Base-by-base conservation (phyloP, 306 rosid species). In the Prunus mongolica region DNA sequence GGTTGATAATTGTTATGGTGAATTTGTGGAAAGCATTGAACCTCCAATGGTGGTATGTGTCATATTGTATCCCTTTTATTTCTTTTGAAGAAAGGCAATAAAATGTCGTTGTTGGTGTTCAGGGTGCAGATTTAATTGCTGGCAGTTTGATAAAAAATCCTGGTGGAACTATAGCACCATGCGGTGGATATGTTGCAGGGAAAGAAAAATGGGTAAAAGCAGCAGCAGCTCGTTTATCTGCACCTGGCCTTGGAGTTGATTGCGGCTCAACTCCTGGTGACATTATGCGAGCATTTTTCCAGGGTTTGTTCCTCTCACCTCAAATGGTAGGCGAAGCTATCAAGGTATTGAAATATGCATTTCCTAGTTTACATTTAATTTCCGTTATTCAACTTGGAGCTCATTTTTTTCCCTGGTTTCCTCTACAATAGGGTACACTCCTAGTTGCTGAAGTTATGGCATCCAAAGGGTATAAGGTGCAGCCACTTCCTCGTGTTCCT, bases 251-350 rank as follows among this genome's bases (percentile, higher is more conserved):
- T 80, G 97, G 96, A 28, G 56, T 93, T 47, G 96, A 93, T 75
- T 93, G 94, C 80, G 98, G 98, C 58, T 81, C 97, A 67, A 88
- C 91, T 71, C 94, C 98, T 1, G 98, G 98, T 12, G 87, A 93
- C 76, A 51, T 89, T 58, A 93, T 91, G 97, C 86, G 98, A 73
- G 83, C 94, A 38, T 88, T 93, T 82, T 93, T 93, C 78, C 98
- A 91, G 80, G 98, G 98, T 18, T 83, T 91, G 74, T 91, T 87
- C 84, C 98, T 93, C 81, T 90, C 98, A n/a, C 97, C 98, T 87
- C 98, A 93, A 90, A 93, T 93, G 98, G 98, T 93, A 64, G 98
- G 98, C n/a, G 97, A 91, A 82, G 96, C 97, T 62, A 63, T 93
- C 85, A 93, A 93, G 97, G 98, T 93, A 73, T 69, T 61, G 20